A percentile compares a stretch with the other conserved stretches of the same genome.
Evolutionary conservation across 805 yeast species (phyloP).

Genomic region (Candida xiaguanensis): DNA sequence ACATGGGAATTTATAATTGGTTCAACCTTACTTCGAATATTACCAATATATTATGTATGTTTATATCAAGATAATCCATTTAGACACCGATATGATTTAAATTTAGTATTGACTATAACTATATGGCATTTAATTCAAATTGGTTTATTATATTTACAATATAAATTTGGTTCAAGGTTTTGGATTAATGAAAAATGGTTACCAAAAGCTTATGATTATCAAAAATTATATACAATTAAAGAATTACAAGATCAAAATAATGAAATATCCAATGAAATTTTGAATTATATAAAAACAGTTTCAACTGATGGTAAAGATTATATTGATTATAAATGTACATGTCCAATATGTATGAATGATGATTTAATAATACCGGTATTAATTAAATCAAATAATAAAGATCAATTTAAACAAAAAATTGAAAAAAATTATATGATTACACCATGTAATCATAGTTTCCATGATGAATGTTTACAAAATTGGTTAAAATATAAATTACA

Average conservation of each 20-base stretch:
- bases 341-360: slow-evolving; percentile 87
- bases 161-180: slow-evolving; percentile 72
- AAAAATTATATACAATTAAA: slow-evolving; percentile 54
- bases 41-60: slow-evolving; percentile 65
- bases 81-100: slow-evolving; percentile 61
- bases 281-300: slow-evolving; percentile 26
- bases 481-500: slow-evolving; percentile 94
- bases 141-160: slow-evolving; percentile 56
- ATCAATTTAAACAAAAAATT: slow-evolving; percentile 20
- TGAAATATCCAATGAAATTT: slow-evolving; percentile 55
- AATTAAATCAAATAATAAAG: slow-evolving; percentile 11
- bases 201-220: slow-evolving; percentile 85
- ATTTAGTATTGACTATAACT: slow-evolving; percentile 42
- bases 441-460: slow-evolving; percentile 90
- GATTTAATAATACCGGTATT: slow-evolving; percentile 57
- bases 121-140: slow-evolving; percentile 65
- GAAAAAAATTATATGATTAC: slow-evolving; percentile 67
- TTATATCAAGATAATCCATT: slow-evolving; percentile 55
- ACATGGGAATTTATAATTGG: slow-evolving; percentile 75
- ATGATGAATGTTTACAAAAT: slow-evolving; percentile 78
- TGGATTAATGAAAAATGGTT: slow-evolving; percentile 70
- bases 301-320: slow-evolving; percentile 19
- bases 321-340: slow-evolving; percentile 53
- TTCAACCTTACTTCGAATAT: slow-evolving; percentile 55
- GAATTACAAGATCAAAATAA: slow-evolving; percentile 50